Evolutionary conservation across 2,329 filamentous ascomycete genomes (phyloP).

Genomic region (Sclerotinia glacialis): DNA sequence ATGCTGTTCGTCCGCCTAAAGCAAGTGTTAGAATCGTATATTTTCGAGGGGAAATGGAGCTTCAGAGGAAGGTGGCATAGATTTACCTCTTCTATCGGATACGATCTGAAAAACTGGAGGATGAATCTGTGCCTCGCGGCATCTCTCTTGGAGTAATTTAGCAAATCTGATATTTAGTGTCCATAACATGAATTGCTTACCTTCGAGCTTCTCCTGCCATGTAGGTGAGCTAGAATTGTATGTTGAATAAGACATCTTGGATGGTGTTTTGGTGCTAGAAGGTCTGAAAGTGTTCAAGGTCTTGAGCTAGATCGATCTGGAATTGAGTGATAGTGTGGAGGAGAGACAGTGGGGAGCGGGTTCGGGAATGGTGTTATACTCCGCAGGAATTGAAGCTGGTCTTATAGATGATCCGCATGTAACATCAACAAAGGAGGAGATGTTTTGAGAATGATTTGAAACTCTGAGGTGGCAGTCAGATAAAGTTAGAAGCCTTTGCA

Average conservation of each 20-base stretch:
- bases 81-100: slow-evolving; percentile 70
- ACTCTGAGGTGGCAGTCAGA: slow-evolving; percentile 38
- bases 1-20: slow-evolving; percentile 81
- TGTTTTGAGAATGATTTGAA: slow-evolving; percentile 27
- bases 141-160: slow-evolving; percentile 50
- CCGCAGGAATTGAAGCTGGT: slow-evolving; percentile 37
- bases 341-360: slow-evolving; percentile 34
- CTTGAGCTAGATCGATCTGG: slow-evolving; percentile 22
- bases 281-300: slow-evolving; percentile 22
- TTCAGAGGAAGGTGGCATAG: neutral
- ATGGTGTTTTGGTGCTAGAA: slow-evolving; percentile 13
- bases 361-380: slow-evolving; percentile 37
- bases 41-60: slow-evolving; percentile 1
- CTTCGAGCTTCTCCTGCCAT: slow-evolving; percentile 43
- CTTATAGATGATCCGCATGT: slow-evolving; percentile 35
- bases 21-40: slow-evolving; percentile 26
- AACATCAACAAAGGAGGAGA: slow-evolving; percentile 23
- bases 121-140: slow-evolving; percentile 51
- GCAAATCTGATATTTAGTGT: slow-evolving; percentile 25
- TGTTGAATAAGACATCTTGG: slow-evolving; percentile 38
- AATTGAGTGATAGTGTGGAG: slow-evolving; percentile 31
- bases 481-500: slow-evolving; percentile 32
- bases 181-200: slow-evolving; percentile 34
- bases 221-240: slow-evolving; percentile 33
- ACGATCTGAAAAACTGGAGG: slow-evolving; percentile 66